These are phyloP conservation scores for Excoecaria cochinchinensis DNA, from an alignment of 345 rosid species.

Conservation along the genomic window DNA sequence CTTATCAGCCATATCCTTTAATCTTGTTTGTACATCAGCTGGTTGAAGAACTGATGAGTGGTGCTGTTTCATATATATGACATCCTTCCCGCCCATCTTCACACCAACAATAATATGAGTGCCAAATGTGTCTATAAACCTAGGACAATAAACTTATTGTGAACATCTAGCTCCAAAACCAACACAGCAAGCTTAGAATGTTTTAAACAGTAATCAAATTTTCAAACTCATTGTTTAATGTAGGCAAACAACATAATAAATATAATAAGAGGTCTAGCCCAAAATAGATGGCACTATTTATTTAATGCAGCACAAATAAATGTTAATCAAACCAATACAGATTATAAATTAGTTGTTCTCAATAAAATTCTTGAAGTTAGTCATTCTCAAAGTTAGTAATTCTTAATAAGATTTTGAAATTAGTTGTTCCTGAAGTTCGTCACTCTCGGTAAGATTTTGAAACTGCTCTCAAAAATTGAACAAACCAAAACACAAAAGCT, in stretches of 20 bases:
- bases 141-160: constrained; percentile 26
- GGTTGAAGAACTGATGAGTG: constrained; percentile 75
- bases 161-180: not conserved
- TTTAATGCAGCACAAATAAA: not conserved
- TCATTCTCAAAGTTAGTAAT: not conserved
- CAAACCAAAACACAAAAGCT: not conserved
- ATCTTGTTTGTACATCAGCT: constrained; percentile 68
- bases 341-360: not conserved
- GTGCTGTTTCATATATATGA: constrained; percentile 74
- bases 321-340: not conserved
- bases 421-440: no score
- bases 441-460: not conserved
- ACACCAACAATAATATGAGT: constrained; percentile 87
- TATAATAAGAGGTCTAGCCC: not conserved
- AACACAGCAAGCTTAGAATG: not conserved
- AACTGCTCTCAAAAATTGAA: not conserved
- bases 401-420: not conserved
- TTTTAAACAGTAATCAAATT: constrained; percentile 1
- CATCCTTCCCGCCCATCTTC: constrained; percentile 98
- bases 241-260: not conserved
- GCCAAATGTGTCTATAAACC: constrained; percentile 81
- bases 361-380: not conserved
- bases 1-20: constrained; percentile 85
- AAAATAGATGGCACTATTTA: not conserved
- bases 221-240: not conserved